A percentile compares a stretch with the other conserved stretches of the same genome.
Conservation (phyloP, 768 basidiomycete species). For the Imleria badia region DNA sequence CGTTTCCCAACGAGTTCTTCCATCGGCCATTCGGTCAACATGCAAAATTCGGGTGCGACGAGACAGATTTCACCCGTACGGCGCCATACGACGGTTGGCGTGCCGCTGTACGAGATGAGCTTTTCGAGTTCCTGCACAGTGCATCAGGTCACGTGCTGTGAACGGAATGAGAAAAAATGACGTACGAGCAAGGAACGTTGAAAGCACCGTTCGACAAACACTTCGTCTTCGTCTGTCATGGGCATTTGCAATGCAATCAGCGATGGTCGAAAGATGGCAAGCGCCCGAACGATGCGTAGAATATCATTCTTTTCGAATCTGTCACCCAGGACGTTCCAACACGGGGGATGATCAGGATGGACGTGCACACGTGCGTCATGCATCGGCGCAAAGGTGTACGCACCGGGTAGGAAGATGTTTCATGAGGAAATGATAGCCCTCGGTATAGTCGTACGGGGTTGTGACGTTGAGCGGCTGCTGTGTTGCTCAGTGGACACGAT, state of each 20-base stretch:
- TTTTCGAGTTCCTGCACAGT: conserved; percentile 84
- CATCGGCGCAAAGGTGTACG: conserved; percentile 41
- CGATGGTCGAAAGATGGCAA: conserved; percentile 95
- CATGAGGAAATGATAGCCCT: conserved; percentile 97
- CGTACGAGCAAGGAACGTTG: conserved; percentile 87
- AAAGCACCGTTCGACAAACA: conserved; percentile 95
- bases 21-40: conserved; percentile 88
- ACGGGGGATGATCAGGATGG: conserved; percentile 39
- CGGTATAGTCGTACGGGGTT: conserved; percentile 89
- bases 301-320: conserved; percentile 98
- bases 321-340: conserved; percentile 29
- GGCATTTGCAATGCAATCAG: conserved; percentile 99
- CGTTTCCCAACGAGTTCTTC: conserved; percentile 68
- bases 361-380: conserved; percentile 40
- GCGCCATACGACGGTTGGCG: conserved; percentile 97
- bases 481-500: conserved; percentile 49
- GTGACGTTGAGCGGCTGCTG: conserved; percentile 62
- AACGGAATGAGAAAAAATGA: neutral
- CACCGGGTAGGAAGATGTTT: conserved; percentile 84
- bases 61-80: conserved; percentile 97
- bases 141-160: neutral
- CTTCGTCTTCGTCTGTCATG: conserved; percentile 91
- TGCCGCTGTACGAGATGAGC: conserved; percentile 94
- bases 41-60: conserved; percentile 94
- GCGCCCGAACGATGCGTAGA: conserved; percentile 87